Evolutionary conservation across 192 early-diverging fungal genomes (phyloP).

Genomic region (Lobosporangium transversale): DNA sequence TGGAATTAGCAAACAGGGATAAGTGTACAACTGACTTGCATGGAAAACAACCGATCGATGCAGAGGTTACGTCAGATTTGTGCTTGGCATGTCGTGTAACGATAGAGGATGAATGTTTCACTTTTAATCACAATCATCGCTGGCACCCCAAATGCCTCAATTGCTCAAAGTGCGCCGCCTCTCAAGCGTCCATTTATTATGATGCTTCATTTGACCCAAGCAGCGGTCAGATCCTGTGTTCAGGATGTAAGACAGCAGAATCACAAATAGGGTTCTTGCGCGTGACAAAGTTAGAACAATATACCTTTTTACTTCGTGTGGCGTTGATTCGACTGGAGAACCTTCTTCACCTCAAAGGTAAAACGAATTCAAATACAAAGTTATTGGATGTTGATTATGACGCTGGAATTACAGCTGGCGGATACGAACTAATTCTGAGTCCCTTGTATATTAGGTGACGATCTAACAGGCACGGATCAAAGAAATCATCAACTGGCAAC

Average conservation of each 20-base stretch:
- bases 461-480: constrained; percentile 25
- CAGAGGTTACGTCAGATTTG: constrained; percentile 78
- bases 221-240: constrained; percentile 59
- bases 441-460: constrained; percentile 22
- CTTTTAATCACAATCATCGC: constrained; percentile 66
- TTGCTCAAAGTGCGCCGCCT: constrained; percentile 75
- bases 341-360: constrained; percentile 70
- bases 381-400: too few relatives aligned
- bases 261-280: constrained; percentile 65
- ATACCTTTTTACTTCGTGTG: constrained; percentile 86
- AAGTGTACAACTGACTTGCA: constrained; percentile 32
- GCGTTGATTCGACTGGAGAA: constrained; percentile 84
- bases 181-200: constrained; percentile 54
- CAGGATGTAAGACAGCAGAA: constrained; percentile 60
- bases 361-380: too few relatives aligned
- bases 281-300: constrained; percentile 91
- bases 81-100: constrained; percentile 82
- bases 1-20: constrained; percentile 69
- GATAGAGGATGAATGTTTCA: constrained; percentile 91
- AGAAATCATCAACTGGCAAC: constrained; percentile 24
- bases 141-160: constrained; percentile 88
- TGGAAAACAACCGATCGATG: constrained; percentile 59
- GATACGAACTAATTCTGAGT: neutral
- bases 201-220: constrained; percentile 63
- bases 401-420: too few relatives aligned